Evolutionary conservation across 805 yeast species (phyloP).

Genomic region (Candida easanensis): DNA sequence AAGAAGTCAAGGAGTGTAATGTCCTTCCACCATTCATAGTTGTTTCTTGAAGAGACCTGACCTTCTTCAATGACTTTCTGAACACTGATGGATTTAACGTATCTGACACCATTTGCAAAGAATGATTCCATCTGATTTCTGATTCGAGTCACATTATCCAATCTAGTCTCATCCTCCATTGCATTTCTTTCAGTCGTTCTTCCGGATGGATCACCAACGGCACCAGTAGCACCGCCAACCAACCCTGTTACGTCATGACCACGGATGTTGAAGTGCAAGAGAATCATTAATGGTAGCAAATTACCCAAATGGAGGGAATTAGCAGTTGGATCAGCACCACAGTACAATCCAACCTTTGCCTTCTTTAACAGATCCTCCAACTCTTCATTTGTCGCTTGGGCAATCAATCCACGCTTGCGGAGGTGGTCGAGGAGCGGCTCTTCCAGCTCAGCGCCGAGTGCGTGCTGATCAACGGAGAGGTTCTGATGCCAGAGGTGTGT

Average conservation of each 20-base stretch:
- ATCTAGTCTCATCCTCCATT: constrained; percentile 51
- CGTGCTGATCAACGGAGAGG: constrained; percentile 21
- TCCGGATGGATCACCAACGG: constrained; percentile 97
- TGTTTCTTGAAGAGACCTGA: constrained; percentile 49
- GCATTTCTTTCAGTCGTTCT: constrained; percentile 68
- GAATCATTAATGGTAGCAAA: constrained; percentile 77
- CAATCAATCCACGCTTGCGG: constrained; percentile 44
- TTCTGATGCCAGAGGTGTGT: constrained; percentile 15
- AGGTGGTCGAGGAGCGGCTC: constrained; percentile 41
- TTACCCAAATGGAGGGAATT: constrained; percentile 87
- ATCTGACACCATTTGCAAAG: constrained; percentile 56
- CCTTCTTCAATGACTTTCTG: constrained; percentile 39
- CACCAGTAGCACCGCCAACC: constrained; percentile 95
- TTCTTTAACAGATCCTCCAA: constrained; percentile 26
- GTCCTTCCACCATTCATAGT: constrained; percentile 82
- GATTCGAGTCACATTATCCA: constrained; percentile 57
- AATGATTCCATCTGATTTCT: constrained; percentile 59
- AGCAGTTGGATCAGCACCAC: constrained; percentile 98
- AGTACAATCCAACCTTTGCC: constrained; percentile 59
- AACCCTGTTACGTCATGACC: constrained; percentile 85
- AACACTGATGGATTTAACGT: constrained; percentile 42
- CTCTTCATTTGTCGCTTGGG: constrained; percentile 37
- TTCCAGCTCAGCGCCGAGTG: constrained; percentile 28
- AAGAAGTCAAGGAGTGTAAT: constrained; percentile 76
- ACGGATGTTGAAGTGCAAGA: constrained; percentile 76